Evolutionary conservation across 371 early-diverging fungal species (phyloP).

Genomic region (Mucor saturninus): DNA sequence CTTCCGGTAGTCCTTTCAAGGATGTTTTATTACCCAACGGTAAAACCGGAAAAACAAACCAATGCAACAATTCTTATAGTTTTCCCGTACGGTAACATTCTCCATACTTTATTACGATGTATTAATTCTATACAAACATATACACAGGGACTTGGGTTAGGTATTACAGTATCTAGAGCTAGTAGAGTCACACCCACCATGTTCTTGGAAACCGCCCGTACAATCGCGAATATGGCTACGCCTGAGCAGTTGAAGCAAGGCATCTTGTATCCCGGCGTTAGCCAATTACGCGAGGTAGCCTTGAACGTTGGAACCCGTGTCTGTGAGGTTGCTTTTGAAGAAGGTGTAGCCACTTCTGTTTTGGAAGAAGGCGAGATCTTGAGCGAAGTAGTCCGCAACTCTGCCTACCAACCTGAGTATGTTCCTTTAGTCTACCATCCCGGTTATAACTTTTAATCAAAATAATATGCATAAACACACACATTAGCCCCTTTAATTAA

Average conservation of each 20-base stretch:
- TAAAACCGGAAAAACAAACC: constrained; percentile 56
- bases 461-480: too few relatives aligned
- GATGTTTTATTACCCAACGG: constrained; percentile 53
- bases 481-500: too few relatives aligned
- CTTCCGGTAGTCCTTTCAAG: constrained; percentile 64
- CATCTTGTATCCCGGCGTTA: constrained; percentile 60
- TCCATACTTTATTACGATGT: neutral
- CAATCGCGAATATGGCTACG: constrained; percentile 62
- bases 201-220: constrained; percentile 65
- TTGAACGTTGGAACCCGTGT: constrained; percentile 57
- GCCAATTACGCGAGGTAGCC: constrained; percentile 54
- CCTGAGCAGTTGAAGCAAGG: constrained; percentile 63
- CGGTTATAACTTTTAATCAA: neutral
- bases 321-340: constrained; percentile 65
- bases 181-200: constrained; percentile 56
- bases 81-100: constrained; percentile 41
- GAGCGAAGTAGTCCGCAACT: constrained; percentile 50
- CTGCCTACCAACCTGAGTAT: constrained; percentile 61
- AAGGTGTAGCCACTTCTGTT: constrained; percentile 53
- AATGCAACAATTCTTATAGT: constrained; percentile 67
- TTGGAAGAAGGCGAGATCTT: constrained; percentile 53
- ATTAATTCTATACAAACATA: neutral
- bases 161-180: constrained; percentile 60
- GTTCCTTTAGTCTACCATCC: constrained; percentile 54
- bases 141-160: constrained; percentile 58